Conservation (phyloP, 345 rosid genomes). For the Pugionium dolabratum region DNA sequence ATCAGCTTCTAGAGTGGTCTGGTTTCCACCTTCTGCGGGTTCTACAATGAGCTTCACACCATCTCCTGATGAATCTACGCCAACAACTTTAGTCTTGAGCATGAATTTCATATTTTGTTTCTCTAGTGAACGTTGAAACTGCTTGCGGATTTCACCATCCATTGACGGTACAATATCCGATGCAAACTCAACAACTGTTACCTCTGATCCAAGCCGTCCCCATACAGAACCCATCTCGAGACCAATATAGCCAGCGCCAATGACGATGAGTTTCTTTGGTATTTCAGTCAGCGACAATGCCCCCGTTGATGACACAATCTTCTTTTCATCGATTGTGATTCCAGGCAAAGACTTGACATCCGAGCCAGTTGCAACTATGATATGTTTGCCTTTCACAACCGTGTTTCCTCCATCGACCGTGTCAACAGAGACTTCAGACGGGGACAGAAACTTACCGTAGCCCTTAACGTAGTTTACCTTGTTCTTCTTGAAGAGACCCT, state of each 20-base stretch:
- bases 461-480: conserved; percentile 96
- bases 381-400: conserved; percentile 33
- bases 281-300: conserved; percentile 73
- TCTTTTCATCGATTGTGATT: conserved; percentile 9
- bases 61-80: conserved; percentile 74
- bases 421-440: conserved; percentile 89
- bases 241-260: conserved; percentile 99
- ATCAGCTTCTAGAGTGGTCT: too few species aligned
- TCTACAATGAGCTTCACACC: conserved; percentile 83
- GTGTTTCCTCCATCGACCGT: conserved; percentile 61
- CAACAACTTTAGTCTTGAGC: conserved; percentile 83
- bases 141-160: conserved; percentile 97
- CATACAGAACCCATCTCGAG: conserved; percentile 99
- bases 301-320: conserved; percentile 94
- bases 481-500: conserved; percentile 97
- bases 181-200: conserved; percentile 97
- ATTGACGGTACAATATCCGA: conserved; percentile 87
- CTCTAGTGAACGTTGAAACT: conserved; percentile 89
- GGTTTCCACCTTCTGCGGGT: conserved; percentile 44
- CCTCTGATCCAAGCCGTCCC: conserved; percentile 93
- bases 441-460: conserved; percentile 84
- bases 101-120: conserved; percentile 51
- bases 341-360: conserved; percentile 51
- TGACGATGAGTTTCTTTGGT: conserved; percentile 93
- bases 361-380: conserved; percentile 91